Percentiles rank a stretch among this genome's conserved stretches.
Evolutionary conservation across 2,329 filamentous ascomycete species (phyloP).

Genomic region (Colletotrichum sp.): DNA sequence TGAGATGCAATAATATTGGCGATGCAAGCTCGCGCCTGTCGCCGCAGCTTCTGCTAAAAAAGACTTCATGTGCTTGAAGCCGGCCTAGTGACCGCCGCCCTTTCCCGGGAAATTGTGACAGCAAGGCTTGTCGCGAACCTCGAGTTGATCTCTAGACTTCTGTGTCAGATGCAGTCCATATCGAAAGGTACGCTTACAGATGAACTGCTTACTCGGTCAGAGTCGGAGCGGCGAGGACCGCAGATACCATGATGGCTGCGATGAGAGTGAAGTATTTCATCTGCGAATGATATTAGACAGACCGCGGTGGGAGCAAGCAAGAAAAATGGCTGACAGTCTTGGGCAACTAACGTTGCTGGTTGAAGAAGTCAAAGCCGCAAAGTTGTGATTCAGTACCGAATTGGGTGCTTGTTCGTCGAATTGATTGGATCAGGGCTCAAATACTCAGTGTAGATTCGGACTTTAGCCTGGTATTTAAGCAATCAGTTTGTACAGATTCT

Average conservation of each 20-base stretch:
- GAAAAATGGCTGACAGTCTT: neutral
- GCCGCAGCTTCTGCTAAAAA: neutral
- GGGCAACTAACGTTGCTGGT: neutral
- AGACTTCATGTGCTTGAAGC: neutral
- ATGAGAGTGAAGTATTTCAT: neutral
- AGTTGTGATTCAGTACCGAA: neutral
- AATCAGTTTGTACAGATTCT: rapidly evolving
- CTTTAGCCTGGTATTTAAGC: neutral
- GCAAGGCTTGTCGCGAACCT: neutral
- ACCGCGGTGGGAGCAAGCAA: too few relatives aligned
- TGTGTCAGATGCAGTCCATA: neutral
- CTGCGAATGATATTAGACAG: neutral
- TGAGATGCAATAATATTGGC: neutral
- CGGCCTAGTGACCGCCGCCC: neutral
- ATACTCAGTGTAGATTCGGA: neutral
- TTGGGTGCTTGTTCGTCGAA: neutral
- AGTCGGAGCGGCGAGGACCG: neutral
- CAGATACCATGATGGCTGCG: neutral
- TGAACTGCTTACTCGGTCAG: neutral
- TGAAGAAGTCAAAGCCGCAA: neutral
- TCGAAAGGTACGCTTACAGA: rapidly evolving
- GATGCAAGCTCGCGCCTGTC: neutral
- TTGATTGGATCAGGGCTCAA: neutral
- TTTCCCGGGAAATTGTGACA: neutral
- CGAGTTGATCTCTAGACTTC: neutral